Conservation (phyloP, 2,329 filamentous ascomycete species). For the Penicillium brevicompactum region DNA sequence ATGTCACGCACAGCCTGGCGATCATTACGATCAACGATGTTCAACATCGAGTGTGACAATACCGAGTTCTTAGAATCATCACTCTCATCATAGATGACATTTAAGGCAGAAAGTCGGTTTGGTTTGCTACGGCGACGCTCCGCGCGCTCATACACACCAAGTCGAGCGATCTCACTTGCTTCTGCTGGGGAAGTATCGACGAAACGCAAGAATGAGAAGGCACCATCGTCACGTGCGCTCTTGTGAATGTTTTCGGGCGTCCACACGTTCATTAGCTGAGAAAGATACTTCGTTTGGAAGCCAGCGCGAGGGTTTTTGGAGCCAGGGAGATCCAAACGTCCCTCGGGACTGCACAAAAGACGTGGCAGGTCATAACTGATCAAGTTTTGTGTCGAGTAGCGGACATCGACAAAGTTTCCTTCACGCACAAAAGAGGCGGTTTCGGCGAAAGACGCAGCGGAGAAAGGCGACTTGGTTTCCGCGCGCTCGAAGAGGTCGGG, state of each 20-base stretch:
- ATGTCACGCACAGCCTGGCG: constrained; percentile 68
- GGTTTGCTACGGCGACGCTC: constrained; percentile 55
- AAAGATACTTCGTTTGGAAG: constrained; percentile 75
- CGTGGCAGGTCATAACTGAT: constrained; percentile 84
- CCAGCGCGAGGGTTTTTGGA: constrained; percentile 74
- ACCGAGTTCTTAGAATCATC: constrained; percentile 61
- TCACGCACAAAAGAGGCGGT: constrained; percentile 94
- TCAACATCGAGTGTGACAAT: constrained; percentile 77
- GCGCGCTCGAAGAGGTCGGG: constrained; percentile 95
- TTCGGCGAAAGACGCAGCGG: constrained; percentile 85
- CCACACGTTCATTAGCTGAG: constrained; percentile 89
- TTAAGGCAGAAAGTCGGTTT: constrained; percentile 66
- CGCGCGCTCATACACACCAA: constrained; percentile 73
- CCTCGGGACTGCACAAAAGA: constrained; percentile 78
- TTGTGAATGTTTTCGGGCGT: constrained; percentile 73
- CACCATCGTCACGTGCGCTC: constrained; percentile 61
- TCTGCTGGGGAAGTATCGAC: constrained; percentile 75
- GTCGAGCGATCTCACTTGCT: constrained; percentile 68
- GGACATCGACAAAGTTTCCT: constrained; percentile 74
- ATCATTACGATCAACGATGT: constrained; percentile 72
- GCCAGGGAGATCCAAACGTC: constrained; percentile 73
- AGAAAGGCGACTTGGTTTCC: constrained; percentile 84
- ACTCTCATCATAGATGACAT: constrained; percentile 68
- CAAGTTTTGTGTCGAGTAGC: constrained; percentile 82
- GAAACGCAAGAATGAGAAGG: constrained; percentile 91